phyloP scores from a whole-genome alignment of 225 moss, liverwort and hornwort genomes.

The Bryoerythrophyllum caledonicum region DNA sequence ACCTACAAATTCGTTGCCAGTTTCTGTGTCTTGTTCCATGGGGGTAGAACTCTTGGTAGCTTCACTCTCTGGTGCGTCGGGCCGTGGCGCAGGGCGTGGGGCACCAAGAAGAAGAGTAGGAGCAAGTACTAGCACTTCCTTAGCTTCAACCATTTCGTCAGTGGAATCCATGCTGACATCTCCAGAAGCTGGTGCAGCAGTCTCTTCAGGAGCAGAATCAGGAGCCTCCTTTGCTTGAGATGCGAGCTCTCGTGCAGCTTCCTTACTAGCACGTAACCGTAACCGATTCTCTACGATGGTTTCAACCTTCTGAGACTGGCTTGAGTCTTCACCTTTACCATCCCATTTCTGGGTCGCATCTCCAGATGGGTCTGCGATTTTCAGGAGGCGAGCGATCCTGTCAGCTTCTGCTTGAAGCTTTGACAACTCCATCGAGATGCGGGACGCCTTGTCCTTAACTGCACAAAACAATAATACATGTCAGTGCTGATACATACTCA shows the following conservation, averaged over 20 bases:
- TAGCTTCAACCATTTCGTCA: slow-evolving; percentile 13
- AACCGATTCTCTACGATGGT: slow-evolving; percentile 50
- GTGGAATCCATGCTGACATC: slow-evolving; percentile 22
- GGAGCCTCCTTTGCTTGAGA: slow-evolving; percentile 29
- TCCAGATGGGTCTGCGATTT: slow-evolving; percentile 86
- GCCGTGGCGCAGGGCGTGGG: slow-evolving; percentile 55
- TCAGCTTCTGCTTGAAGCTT: slow-evolving; percentile 68
- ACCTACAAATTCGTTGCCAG: slow-evolving; percentile 58
- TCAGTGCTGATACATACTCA: slow-evolving; percentile 12
- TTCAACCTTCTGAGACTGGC: slow-evolving; percentile 42
- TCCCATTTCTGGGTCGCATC: slow-evolving; percentile 83
- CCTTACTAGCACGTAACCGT: slow-evolving; percentile 45
- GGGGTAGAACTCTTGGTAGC: slow-evolving; percentile 18
- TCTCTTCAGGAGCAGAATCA: slow-evolving; percentile 27
- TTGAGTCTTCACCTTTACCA: slow-evolving; percentile 41
- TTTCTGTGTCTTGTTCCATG: slow-evolving; percentile 34
- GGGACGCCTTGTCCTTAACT: slow-evolving; percentile 70
- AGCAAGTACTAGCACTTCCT: slow-evolving; percentile 53
- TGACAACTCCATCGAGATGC: slow-evolving; percentile 72
- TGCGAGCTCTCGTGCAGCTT: slow-evolving; percentile 51
- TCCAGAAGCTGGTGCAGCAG: slow-evolving; percentile 17
- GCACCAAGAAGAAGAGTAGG: slow-evolving; percentile 90
- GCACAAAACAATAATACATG: slow-evolving; percentile 15
- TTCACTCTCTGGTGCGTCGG: slow-evolving; percentile 40
- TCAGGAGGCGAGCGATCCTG: slow-evolving; percentile 74